Conservation (phyloP, 2,329 filamentous ascomycete species). For the Monosporascus sp. region DNA sequence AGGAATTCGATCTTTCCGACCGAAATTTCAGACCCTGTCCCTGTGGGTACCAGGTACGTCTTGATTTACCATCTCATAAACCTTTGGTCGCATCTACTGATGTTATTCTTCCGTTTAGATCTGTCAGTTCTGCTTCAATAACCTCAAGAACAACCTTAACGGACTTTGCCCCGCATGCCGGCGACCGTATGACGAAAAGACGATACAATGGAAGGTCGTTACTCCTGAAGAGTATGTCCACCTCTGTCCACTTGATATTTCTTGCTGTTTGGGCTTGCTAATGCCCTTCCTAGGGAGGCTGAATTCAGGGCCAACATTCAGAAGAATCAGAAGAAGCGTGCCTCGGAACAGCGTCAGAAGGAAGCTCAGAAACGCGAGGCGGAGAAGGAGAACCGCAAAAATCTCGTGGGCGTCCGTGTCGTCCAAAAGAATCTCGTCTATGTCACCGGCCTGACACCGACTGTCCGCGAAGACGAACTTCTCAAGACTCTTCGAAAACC, state of each 20-base stretch:
- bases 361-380: slow-evolving; percentile 95
- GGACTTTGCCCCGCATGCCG: slow-evolving; percentile 96
- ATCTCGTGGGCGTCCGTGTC: slow-evolving; percentile 89
- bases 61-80: neutral
- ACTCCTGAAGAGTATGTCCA: slow-evolving; percentile 83
- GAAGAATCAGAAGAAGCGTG: slow-evolving; percentile 90
- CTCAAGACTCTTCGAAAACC: slow-evolving; percentile 83
- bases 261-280: slow-evolving; percentile 17
- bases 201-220: slow-evolving; percentile 94
- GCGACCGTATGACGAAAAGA: slow-evolving; percentile 92
- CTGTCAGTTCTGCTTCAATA: slow-evolving; percentile 99
- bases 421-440: slow-evolving; percentile 99
- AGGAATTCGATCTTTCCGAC: slow-evolving; percentile 97
- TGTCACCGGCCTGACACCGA: slow-evolving; percentile 89
- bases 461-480: slow-evolving; percentile 85
- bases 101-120: slow-evolving; percentile 53
- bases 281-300: slow-evolving; percentile 50
- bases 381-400: slow-evolving; percentile 92
- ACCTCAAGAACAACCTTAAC: slow-evolving; percentile 97
- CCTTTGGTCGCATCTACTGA: slow-evolving; percentile 4
- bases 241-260: neutral
- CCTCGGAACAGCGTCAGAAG: slow-evolving; percentile 78
- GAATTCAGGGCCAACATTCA: slow-evolving; percentile 73
- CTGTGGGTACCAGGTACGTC: slow-evolving; percentile 88
- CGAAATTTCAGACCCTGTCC: slow-evolving; percentile 96